Percentiles rank a stretch among this genome's conserved stretches.
Conservation (phyloP, 1,139 yeast species). For the Pichia sp. region DNA sequence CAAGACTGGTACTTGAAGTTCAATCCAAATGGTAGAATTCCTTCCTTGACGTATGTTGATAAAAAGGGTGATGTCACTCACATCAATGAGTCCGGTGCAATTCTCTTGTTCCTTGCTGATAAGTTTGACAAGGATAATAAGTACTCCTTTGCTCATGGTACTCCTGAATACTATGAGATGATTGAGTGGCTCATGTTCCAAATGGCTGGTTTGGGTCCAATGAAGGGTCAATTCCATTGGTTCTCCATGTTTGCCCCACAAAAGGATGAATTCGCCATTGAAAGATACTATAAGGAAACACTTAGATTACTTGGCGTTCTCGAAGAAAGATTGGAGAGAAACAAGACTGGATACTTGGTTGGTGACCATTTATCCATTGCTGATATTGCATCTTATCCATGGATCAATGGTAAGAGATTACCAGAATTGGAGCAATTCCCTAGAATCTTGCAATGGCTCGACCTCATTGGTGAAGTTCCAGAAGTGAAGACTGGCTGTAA, state of each 20-base stretch:
- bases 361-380: constrained; percentile 51
- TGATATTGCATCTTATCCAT: constrained; percentile 41
- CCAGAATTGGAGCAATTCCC: constrained; percentile 40
- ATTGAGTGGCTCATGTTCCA: constrained; percentile 49
- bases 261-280: constrained; percentile 43
- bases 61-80: constrained; percentile 31
- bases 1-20: constrained; percentile 45
- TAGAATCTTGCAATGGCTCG: constrained; percentile 37
- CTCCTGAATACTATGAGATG: constrained; percentile 42
- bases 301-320: constrained; percentile 46
- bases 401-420: constrained; percentile 27
- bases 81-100: constrained; percentile 54
- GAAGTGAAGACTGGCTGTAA: constrained; percentile 34
- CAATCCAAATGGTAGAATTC: constrained; percentile 60
- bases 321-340: constrained; percentile 39
- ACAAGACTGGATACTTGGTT: constrained; percentile 44
- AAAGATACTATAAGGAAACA: constrained; percentile 44
- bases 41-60: constrained; percentile 44
- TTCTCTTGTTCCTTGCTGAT: constrained; percentile 48
- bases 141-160: constrained; percentile 38
- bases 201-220: constrained; percentile 55
- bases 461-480: constrained; percentile 31
- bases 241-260: constrained; percentile 39
- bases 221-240: constrained; percentile 52
- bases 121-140: constrained; percentile 48